phyloP scores from a whole-genome alignment of 495 filamentous ascomycete species.

The Aspergillus nanangensis region DNA sequence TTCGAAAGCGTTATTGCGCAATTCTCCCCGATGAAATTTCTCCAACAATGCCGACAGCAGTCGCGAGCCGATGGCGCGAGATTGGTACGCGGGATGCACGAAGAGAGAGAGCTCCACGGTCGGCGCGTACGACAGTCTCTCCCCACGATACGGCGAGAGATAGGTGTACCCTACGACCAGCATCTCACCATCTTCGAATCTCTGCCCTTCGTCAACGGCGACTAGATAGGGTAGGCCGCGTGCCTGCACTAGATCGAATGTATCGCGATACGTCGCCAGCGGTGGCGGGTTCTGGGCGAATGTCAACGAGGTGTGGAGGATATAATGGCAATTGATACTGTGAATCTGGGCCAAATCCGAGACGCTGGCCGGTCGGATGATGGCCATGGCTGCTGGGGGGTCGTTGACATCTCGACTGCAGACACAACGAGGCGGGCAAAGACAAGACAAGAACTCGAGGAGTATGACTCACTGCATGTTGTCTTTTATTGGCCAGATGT shows the following conservation, averaged over 20 bases:
- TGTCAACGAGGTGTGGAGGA: slow-evolving; percentile 23
- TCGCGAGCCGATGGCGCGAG: slow-evolving; percentile 11
- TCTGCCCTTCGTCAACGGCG: slow-evolving; percentile 9
- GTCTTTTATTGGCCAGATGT: too few species aligned
- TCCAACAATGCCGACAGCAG: slow-evolving; percentile 14
- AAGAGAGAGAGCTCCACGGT: slow-evolving; percentile 28
- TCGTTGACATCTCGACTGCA: too few species aligned
- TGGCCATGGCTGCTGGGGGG: too few species aligned
- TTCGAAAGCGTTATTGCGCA: slow-evolving; percentile 3
- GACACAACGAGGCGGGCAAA: too few species aligned
- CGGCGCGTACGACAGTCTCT: slow-evolving; percentile 22
- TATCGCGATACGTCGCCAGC: slow-evolving; percentile 11
- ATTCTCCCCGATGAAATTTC: not conserved
- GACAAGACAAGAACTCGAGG: too few species aligned
- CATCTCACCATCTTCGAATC: slow-evolving; percentile 2
- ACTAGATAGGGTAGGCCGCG: slow-evolving; percentile 24
- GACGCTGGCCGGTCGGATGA: slow-evolving; percentile 12
- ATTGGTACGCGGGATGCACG: slow-evolving; percentile 19
- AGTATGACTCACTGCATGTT: too few species aligned
- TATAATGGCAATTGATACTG: slow-evolving; percentile 26
- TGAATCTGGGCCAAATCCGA: slow-evolving; percentile 22
- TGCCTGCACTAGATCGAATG: slow-evolving; percentile 11
- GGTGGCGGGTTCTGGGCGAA: slow-evolving; percentile 19
- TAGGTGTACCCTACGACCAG: slow-evolving; percentile 25
- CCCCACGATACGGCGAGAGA: slow-evolving; percentile 19